Base-by-base conservation (phyloP, 2,329 filamentous ascomycete genomes). In the Colletotrichum ledebouriae region DNA sequence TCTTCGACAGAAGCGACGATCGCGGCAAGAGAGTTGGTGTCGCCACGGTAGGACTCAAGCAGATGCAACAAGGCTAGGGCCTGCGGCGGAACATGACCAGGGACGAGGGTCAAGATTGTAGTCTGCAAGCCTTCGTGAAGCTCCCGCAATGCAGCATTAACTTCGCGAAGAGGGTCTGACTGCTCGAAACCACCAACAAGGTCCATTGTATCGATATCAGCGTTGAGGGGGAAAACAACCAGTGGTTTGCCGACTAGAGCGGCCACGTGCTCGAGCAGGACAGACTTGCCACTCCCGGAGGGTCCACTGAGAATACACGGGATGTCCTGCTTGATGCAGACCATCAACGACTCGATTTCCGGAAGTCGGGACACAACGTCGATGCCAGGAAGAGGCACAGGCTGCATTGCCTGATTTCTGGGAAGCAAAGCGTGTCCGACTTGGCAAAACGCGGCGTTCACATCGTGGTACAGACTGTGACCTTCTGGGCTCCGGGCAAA, bases 141-240 rank as follows among this genome's bases (percentile, higher is more conserved):
- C 37, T 74, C 73, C 55, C 86, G 82, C 33, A 89, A 76, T 12
- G 78, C 75, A n/a, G 84, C 82, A 61, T 91, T 90, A 4, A 93
- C 83, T 70, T 92, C 88, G 63, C 95, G 87, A 59, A 92, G 85
- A 22, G 93, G 89, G 76, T 99, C 96, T 17, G 93, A 90, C 79
- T 99, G 96, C 78, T 99, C 96, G 76, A 97, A 99, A 0, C 96
- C 96, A 75, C 96, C 96, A 64, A 99, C 93, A 63, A 99, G 88
- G 79, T 99, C 96, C 90, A 97, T 97, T 1, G 95, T 94, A 78
- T 99, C 96, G 50, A 97, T 92, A 74, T 99, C 97, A 6, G 94
- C 91, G 76, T 97, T 99, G 80, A 99, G 89, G 0, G 94, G 90
- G 73, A 98, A 93, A 15, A 94, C 92, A 37, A 94, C 87, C 3